A percentile compares a stretch with the other conserved stretches of the same genome.
Conservation (phyloP, 2,329 filamentous ascomycete species). For the Corynespora cassiicola region DNA sequence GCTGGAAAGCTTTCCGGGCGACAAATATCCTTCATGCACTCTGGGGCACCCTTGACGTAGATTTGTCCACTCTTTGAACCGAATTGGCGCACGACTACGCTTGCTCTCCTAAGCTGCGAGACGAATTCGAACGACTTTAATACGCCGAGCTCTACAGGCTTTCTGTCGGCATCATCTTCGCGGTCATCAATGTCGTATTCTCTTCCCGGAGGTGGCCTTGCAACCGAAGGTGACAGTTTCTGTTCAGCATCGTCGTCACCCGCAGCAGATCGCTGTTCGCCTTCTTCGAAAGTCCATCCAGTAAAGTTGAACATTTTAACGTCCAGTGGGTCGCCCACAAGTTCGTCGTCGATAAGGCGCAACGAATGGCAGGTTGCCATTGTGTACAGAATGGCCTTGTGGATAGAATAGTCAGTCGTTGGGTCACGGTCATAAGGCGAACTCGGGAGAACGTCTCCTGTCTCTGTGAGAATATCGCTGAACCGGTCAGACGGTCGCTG, state of each 20-base stretch:
- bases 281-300: slow-evolving; percentile 89
- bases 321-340: slow-evolving; percentile 92
- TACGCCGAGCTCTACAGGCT: slow-evolving; percentile 83
- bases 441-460: slow-evolving; percentile 64
- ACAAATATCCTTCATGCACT: slow-evolving; percentile 96
- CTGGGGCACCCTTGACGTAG: slow-evolving; percentile 95
- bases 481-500: slow-evolving; percentile 70
- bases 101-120: slow-evolving; percentile 88
- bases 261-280: slow-evolving; percentile 69
- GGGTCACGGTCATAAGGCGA: slow-evolving; percentile 64
- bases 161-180: slow-evolving; percentile 51
- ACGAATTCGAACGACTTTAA: slow-evolving; percentile 94
- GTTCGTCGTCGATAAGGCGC: slow-evolving; percentile 82
- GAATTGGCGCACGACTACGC: slow-evolving; percentile 89
- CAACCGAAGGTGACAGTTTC: slow-evolving; percentile 85
- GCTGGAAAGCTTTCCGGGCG: slow-evolving; percentile 79
- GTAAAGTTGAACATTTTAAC: slow-evolving; percentile 99
- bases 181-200: slow-evolving; percentile 64
- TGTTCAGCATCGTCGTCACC: slow-evolving; percentile 79
- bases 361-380: slow-evolving; percentile 98
- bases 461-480: slow-evolving; percentile 75
- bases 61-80: slow-evolving; percentile 83
- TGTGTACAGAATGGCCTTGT: slow-evolving; percentile 80
- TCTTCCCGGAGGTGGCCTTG: slow-evolving; percentile 73
- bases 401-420: slow-evolving; percentile 64